Base-by-base conservation (phyloP, 805 yeast species). In the Nakazawaea molendinolei region DNA sequence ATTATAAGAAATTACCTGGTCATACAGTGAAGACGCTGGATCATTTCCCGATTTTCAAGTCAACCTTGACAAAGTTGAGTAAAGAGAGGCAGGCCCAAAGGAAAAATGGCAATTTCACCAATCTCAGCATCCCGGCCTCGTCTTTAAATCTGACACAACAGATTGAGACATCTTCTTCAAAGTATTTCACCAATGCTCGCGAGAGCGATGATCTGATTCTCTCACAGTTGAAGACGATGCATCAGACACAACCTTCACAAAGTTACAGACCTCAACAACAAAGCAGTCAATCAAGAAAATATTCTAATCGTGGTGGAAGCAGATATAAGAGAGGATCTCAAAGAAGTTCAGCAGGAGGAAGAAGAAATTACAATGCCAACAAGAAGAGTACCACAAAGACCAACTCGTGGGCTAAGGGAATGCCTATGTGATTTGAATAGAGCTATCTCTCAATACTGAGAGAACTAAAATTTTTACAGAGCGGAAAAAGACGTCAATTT, bases 1-100 rank as follows among this genome's bases (percentile, higher is more conserved):
- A 66, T 27, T 80, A 63, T 50, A 53, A 60, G 5, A 51, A 48
- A 33, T 46, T 75, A 32, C 52, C 48, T 1, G 69, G 61, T 5
- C 53, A 67, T 14, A 49, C 54, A 19, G 48, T 28, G 5, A 53
- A 38, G 53, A 61, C 58, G 28, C 27, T 45, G 21, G 50, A 44
- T 33, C 55, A 49, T 32, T 58, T 46, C 39, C 31, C 36, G 13
- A 40, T 39, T 14, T 58, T 55, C 36, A 44, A 45, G n/a, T 39
- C 43, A 5, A 32, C 46, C 2, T 42, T 60, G 40, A 44, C 39
- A 12, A 44, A 45, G 4, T 31, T 60, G 34, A 49, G 34, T 27
- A 48, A 39, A 33, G 45, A 41, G 32, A 37, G 48, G 28, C 42
- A 36, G 33, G 35, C 43, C 3, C n/a, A n/a, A n/a, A n/a, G n/a